These are phyloP conservation scores for Kwoniella botswanensis DNA, from an alignment of 768 basidiomycete genomes.

Conservation along the genomic window DNA sequence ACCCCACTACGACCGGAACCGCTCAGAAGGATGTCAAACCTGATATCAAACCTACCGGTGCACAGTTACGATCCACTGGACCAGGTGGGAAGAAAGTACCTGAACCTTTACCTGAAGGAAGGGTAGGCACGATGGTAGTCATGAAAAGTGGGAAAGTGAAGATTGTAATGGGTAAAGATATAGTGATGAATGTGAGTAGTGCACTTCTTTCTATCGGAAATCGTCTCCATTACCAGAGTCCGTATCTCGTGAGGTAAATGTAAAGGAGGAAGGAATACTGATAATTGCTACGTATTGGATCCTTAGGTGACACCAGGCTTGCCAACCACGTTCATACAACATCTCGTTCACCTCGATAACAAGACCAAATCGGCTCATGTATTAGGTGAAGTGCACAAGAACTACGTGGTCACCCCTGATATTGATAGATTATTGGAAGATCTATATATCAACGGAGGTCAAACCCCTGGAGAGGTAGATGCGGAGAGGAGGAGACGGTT, in stretches of 20 bases:
- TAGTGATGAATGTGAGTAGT: conserved; percentile 75
- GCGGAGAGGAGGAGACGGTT: conserved; percentile 23
- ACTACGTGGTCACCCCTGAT: conserved; percentile 83
- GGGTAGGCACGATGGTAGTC: conserved; percentile 82
- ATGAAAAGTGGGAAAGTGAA: conserved; percentile 84
- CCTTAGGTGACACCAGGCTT: conserved; percentile 77
- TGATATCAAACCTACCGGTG: conserved; percentile 36
- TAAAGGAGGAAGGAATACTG: too few relatives aligned
- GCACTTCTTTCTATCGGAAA: background rate
- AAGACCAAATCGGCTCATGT: conserved; percentile 68
- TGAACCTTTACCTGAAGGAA: conserved; percentile 65
- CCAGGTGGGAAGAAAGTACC: conserved; percentile 46
- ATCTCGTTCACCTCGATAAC: conserved; percentile 75
- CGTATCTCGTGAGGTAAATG: too few relatives aligned
- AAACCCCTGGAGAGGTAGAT: conserved; percentile 51
- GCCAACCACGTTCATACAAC: conserved; percentile 85
- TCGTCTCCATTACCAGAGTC: too few relatives aligned
- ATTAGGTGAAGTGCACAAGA: conserved; percentile 83
- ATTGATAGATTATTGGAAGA: conserved; percentile 73
- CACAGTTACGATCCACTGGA: conserved; percentile 19
- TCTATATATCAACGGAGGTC: conserved; percentile 63
- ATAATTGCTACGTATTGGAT: too few relatives aligned
- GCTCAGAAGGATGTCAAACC: conserved; percentile 60
- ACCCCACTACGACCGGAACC: background rate
- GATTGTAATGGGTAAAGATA: conserved; percentile 79